phyloP scores from a whole-genome alignment of 208 protist species.

The Willaertia magna region DNA sequence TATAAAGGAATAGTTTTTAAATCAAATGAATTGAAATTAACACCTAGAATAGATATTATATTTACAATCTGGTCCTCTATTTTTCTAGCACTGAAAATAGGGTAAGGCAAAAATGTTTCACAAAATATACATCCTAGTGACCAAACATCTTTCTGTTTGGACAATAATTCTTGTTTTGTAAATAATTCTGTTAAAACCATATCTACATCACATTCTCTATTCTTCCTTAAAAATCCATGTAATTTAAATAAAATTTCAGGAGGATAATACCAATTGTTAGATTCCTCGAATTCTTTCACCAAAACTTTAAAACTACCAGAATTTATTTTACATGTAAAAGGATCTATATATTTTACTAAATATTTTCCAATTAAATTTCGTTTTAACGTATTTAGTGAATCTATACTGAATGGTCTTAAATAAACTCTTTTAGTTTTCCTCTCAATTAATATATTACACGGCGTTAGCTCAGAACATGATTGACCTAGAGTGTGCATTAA shows the following conservation, averaged over 20 bases:
- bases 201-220: too few species aligned
- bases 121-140: neutral
- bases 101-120: neutral
- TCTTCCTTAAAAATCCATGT: too few species aligned
- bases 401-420: neutral
- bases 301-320: neutral
- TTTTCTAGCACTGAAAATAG: neutral
- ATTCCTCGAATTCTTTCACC: neutral
- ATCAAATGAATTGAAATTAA: neutral
- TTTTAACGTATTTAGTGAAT: neutral
- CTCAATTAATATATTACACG: neutral
- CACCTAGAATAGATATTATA: neutral
- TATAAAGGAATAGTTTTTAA: neutral
- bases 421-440: neutral
- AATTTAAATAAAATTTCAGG: neutral
- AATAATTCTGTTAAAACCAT: too few species aligned
- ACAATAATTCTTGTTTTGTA: too few species aligned
- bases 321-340: neutral
- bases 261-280: neutral
- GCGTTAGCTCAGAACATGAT: neutral
- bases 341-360: neutral
- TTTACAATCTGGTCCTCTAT: neutral
- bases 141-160: neutral
- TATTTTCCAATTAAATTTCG: too few species aligned
- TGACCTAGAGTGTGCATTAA: neutral